Base-by-base conservation (phyloP, 164 flowering plant species). In the Liquidambar formosana region DNA sequence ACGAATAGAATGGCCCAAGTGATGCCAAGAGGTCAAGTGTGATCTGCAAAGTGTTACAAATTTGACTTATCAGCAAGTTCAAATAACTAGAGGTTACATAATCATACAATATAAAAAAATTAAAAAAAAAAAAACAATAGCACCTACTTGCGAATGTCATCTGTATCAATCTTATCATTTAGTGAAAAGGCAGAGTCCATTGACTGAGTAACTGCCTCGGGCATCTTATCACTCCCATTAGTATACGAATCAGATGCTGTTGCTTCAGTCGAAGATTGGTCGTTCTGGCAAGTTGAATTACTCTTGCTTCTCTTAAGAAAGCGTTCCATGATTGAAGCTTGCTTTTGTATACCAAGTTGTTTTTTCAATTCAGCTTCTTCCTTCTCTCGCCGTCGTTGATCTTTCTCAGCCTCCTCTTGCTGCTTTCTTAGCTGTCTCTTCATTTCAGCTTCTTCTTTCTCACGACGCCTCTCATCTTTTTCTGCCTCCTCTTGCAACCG, bases 291-390 rank as follows among this genome's bases (percentile, higher is more conserved):
- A 57, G 71, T 41, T 52, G 80, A 70, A 73, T 14, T 69, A 63
- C 66, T 78, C 64, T 80, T 85, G 57, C 72, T 74, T 70, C 73
- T 81, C 73, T 84, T 96, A n/a, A 96, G 76, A 80, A 96, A 96
- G 5, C 94, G 92, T 69, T 96, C 91, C 97, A 93, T 90, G 1
- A 93, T 67, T 69, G 97, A 85, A 77, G 97, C 99, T 76, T 93
- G 98, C 83, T 90, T 93, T 77, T 90, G 81, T 51, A 93, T 25
- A 16, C 87, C 69, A 67, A 79, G 85, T 74, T 82, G 80, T 75
- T 85, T 91, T 74, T 80, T 93, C 70, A 75, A 45, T 63, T 90
- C 96, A 64, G 88, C 82, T 67, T 82, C 89, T 79, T 90, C 96
- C 83, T 84, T 92, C 75, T 88, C 92, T 45, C 81, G 76, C 4